Percentiles rank a stretch among this genome's conserved stretches.
These are phyloP conservation scores for Sporothrix pseudoabietina DNA, from an alignment of 2,329 filamentous ascomycete species.

Conservation along the genomic window DNA sequence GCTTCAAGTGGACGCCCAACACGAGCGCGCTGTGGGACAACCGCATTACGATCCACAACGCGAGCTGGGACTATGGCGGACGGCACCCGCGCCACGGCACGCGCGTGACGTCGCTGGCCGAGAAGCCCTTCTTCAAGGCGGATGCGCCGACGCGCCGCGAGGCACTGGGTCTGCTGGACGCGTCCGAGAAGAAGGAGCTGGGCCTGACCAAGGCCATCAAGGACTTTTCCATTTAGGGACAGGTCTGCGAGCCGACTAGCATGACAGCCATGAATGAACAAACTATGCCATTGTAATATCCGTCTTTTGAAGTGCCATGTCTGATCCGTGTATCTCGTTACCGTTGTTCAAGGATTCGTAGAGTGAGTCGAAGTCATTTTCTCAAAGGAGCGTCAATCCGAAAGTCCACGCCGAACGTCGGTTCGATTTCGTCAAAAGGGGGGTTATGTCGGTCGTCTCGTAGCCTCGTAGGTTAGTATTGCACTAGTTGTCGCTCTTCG, in stretches of 20 bases:
- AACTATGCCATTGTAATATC: neutral
- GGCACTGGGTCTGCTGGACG: conserved; percentile 64
- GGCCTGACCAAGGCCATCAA: conserved; percentile 31
- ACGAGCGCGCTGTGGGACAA: conserved; percentile 74
- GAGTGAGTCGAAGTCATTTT: neutral
- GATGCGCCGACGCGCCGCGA: conserved; percentile 67
- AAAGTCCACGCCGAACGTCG: neutral
- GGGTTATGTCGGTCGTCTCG: neutral
- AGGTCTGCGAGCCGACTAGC: too few relatives aligned
- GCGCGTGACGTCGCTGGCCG: conserved; percentile 68
- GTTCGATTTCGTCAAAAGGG: neutral
- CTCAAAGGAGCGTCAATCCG: neutral
- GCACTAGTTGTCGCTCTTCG: neutral
- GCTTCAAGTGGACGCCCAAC: conserved; percentile 69
- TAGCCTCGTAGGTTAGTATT: neutral
- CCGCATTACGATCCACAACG: conserved; percentile 72
- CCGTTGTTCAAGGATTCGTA: neutral
- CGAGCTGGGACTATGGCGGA: conserved; percentile 72
- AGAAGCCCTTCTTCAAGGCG: conserved; percentile 69
- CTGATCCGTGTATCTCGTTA: neutral
- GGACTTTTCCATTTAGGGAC: conserved; percentile 28
- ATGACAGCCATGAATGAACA: conserved; percentile 4
- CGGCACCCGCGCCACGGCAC: conserved; percentile 70
- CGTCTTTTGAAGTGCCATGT: neutral
- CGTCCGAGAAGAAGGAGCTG: conserved; percentile 48